These are phyloP conservation scores for Solanum sparsipilum DNA, from an alignment of 257 asterid genomes.

Conservation along the genomic window DNA sequence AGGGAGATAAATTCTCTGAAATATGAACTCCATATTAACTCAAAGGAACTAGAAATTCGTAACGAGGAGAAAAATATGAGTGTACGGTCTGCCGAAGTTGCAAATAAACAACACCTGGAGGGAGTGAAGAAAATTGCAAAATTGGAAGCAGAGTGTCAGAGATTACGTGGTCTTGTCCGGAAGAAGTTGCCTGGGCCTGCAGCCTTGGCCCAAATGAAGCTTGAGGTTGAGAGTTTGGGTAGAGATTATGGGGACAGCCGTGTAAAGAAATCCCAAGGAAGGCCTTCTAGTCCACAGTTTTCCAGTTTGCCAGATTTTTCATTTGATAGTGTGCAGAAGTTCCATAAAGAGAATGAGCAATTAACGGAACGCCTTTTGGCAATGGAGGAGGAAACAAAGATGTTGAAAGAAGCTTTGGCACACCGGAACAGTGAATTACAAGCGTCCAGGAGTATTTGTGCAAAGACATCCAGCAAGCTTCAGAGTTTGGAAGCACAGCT, in stretches of 20 bases:
- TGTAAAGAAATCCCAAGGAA: conserved; percentile 61
- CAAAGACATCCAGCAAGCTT: conserved; percentile 73
- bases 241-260: conserved; percentile 73
- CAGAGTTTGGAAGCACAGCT: conserved; percentile 64
- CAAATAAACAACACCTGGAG: conserved; percentile 87
- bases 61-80: conserved; percentile 95
- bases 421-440: conserved; percentile 84
- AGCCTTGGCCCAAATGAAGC: conserved; percentile 96
- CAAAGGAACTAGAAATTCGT: conserved; percentile 85
- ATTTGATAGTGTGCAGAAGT: conserved; percentile 52
- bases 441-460: conserved; percentile 59
- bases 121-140: conserved; percentile 86
- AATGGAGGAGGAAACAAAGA: conserved; percentile 94
- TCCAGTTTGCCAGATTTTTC: conserved; percentile 54
- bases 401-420: conserved; percentile 90
- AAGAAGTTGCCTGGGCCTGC: conserved; percentile 97
- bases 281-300: conserved; percentile 55
- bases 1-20: conserved; percentile 72
- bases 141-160: conserved; percentile 95
- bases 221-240: conserved; percentile 83
- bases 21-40: conserved; percentile 70
- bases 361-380: conserved; percentile 68
- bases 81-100: conserved; percentile 83
- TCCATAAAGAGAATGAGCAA: conserved; percentile 55
- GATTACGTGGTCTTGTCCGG: conserved; percentile 89